Conservation (phyloP, 257 asterid species). For the Hygrophila difformis region DNA sequence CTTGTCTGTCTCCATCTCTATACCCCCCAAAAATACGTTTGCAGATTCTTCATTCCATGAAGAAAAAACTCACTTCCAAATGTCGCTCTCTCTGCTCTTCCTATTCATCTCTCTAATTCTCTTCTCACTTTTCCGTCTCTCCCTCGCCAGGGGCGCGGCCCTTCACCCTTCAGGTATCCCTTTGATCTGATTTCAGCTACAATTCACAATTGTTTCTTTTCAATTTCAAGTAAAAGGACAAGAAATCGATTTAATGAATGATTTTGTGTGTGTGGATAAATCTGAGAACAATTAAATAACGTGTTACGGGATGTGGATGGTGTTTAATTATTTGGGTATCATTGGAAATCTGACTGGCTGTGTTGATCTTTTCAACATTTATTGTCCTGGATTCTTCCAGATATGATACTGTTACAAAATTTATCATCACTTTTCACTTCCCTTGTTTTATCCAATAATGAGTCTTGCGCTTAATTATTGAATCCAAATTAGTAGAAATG, state of each 20-base stretch:
- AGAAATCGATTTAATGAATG: too few species aligned
- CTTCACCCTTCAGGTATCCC: conserved; percentile 33
- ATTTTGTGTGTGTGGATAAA: too few species aligned
- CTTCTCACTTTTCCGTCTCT: conserved; percentile 25
- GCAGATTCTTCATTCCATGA: conserved; percentile 10
- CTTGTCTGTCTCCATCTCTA: too few species aligned
- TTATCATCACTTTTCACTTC: too few species aligned
- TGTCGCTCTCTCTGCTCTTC: conserved; percentile 32
- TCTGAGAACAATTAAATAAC: too few species aligned
- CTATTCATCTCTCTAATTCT: conserved; percentile 39
- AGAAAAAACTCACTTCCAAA: conserved; percentile 9
- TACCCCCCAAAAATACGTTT: too few species aligned
- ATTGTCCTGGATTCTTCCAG: not conserved
- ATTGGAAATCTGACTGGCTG: too few species aligned
- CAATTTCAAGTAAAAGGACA: not conserved
- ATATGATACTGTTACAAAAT: conserved; percentile 4
- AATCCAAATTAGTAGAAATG: not conserved
- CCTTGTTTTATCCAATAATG: not conserved
- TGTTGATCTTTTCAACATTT: too few species aligned
- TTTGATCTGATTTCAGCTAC: too few species aligned
- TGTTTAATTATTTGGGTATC: too few species aligned
- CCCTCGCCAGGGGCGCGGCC: conserved; percentile 27
- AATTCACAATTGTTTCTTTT: not conserved
- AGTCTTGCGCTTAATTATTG: not conserved
- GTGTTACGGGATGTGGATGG: too few species aligned